Evolutionary conservation across 2,329 filamentous ascomycete species (phyloP).

Genomic region (Pyrenophora seminiperda): DNA sequence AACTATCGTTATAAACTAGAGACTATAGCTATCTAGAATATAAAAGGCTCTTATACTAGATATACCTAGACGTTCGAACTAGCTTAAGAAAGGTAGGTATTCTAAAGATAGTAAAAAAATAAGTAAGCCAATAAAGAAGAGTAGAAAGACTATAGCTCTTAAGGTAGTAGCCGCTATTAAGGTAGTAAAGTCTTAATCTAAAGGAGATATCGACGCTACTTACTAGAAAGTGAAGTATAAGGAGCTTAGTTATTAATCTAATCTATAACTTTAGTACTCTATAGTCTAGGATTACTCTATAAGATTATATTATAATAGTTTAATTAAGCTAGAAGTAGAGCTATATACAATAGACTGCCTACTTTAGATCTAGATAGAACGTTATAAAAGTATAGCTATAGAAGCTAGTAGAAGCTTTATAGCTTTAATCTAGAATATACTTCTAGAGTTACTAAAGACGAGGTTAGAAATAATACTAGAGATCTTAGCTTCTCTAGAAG

Average conservation of each 20-base stretch:
- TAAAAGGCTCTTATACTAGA: conserved; percentile 1
- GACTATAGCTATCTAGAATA: too few species aligned
- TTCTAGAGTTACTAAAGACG: conserved; percentile 4
- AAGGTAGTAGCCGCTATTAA: conserved; percentile 8
- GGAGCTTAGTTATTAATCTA: conserved; percentile 2
- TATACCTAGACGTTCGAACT: background rate
- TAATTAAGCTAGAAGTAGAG: conserved; percentile 5
- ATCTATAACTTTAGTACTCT: conserved; percentile 5
- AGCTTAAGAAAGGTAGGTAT: conserved; percentile 2
- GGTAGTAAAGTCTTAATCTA: conserved; percentile 8
- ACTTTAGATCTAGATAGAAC: conserved; percentile 5
- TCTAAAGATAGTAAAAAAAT: conserved; percentile 8
- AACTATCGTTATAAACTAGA: too few species aligned
- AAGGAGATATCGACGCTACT: conserved; percentile 7
- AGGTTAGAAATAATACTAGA: conserved; percentile 8
- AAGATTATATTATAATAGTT: background rate
- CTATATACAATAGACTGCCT: conserved; percentile 6
- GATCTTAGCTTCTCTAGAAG: conserved; percentile 6
- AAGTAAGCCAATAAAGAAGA: conserved; percentile 6
- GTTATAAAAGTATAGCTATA: conserved; percentile 1
- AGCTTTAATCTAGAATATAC: conserved; percentile 10
- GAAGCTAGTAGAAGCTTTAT: conserved; percentile 7
- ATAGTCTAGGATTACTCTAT: conserved; percentile 4
- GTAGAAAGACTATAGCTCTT: conserved; percentile 6
- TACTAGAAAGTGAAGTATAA: conserved; percentile 9